phyloP scores from a whole-genome alignment of 345 rosid genomes.

The Schrenkiella parvula region DNA sequence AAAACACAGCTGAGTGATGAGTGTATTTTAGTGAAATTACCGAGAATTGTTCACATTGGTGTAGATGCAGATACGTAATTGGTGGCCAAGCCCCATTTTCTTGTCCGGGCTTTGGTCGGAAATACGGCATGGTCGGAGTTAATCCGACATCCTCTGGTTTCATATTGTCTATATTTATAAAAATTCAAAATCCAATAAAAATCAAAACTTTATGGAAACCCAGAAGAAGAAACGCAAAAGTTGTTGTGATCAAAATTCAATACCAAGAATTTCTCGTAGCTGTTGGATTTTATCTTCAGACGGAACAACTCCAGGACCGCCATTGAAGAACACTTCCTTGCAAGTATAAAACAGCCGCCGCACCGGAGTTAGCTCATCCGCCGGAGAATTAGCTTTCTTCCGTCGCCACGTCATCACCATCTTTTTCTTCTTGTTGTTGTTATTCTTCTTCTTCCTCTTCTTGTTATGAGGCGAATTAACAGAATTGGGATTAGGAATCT shows the following conservation, averaged over 20 bases:
- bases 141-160: conserved; percentile 61
- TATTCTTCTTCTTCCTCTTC: background rate
- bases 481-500: conserved; percentile 7
- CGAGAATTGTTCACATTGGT: conserved; percentile 64
- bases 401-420: background rate
- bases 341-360: conserved; percentile 73
- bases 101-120: conserved; percentile 7
- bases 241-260: background rate
- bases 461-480: background rate
- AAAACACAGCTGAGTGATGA: background rate
- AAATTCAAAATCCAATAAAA: background rate
- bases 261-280: conserved; percentile 73
- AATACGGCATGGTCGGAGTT: conserved; percentile 47
- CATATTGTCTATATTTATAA: conserved; percentile 47
- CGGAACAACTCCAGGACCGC: conserved; percentile 58
- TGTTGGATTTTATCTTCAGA: conserved; percentile 51
- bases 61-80: conserved; percentile 59
- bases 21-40: conserved; percentile 35
- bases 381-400: conserved; percentile 17
- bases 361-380: conserved; percentile 26
- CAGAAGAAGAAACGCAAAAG: background rate
- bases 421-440: background rate
- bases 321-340: conserved; percentile 54
- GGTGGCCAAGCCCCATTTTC: conserved; percentile 23
- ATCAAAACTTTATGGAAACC: background rate